Evolutionary conservation across 192 early-diverging fungal species (phyloP), one percentile per base, ranked within the genome.

Genomic region (Chytriomyces sp.): DNA sequence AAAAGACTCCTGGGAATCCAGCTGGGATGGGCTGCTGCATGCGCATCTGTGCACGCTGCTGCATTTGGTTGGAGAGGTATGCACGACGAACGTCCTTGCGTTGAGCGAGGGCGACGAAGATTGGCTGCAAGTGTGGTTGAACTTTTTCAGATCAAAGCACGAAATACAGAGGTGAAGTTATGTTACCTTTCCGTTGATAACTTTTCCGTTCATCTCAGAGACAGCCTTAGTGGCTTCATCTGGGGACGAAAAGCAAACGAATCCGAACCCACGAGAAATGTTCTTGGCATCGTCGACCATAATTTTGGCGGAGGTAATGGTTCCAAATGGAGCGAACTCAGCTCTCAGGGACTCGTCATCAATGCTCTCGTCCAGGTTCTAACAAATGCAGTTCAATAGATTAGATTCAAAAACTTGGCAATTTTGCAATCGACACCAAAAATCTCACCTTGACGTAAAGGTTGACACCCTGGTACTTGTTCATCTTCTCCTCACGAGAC

Each of bases 401-500:
- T 57, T 35, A 35, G 28, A 35, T 2, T 35, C 28, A 35, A 35
- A 35, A 35, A 35, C 44, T 11, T 0, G 6, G 7, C 3, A 43
- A 3, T 49, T 16, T 13, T 35, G 28, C 28, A 35, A 35, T 35
- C 28, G 28, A 35, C 28, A 35, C 0, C 28, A 0, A 35, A 35
- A 2, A 35, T 35, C 28, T 35, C 35, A 35, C 35, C 35, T 35
- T 35, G 35, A 35, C 35, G 59, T 35, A 35, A 35, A 99, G 86
- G 88, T 99, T 99, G 80, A 95, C 96, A 75, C 95, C 96, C 89
- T 99, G 96, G 91, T 95, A 98, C 90, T 97, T 97, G 92, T 87
- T 94, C 59, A 96, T 83, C 88, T 97, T 96, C 88, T 99, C 98
- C 84, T 92, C 86, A 82, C 94, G 91, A 76, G 94, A 90, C 81